These are phyloP conservation scores for Endocalyx cinctus DNA, from an alignment of 2,329 filamentous ascomycete genomes.

Conservation along the genomic window DNA sequence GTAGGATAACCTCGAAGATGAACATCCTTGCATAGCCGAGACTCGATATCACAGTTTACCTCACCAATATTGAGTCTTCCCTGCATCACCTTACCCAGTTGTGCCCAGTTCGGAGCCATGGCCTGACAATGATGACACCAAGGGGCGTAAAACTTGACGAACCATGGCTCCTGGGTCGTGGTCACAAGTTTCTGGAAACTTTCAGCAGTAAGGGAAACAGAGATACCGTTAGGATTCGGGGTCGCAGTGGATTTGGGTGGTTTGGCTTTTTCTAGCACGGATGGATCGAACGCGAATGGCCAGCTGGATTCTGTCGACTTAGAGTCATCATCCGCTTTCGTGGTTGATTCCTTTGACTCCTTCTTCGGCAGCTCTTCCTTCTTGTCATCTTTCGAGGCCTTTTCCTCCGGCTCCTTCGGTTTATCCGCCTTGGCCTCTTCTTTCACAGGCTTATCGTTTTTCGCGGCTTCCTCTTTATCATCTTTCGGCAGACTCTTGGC, in stretches of 20 bases:
- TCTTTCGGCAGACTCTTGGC: conserved; percentile 47
- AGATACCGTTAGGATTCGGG: conserved; percentile 72
- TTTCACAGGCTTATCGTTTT: conserved; percentile 14
- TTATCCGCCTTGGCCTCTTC: conserved; percentile 20
- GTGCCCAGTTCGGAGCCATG: conserved; percentile 83
- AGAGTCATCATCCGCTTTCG: conserved; percentile 11
- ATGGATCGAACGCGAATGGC: conserved; percentile 1
- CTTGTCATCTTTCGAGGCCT: conserved; percentile 16
- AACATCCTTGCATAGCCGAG: conserved; percentile 87
- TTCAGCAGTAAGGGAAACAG: conserved; percentile 72
- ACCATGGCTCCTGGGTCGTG: conserved; percentile 87
- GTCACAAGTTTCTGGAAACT: conserved; percentile 83
- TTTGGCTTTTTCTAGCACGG: conserved; percentile 25
- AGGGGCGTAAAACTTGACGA: conserved; percentile 97
- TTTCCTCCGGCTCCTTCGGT: conserved; percentile 16
- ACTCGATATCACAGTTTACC: conserved; percentile 88
- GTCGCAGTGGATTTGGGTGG: conserved; percentile 49
- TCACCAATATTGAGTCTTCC: conserved; percentile 87
- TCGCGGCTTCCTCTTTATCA: conserved; percentile 18
- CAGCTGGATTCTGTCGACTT: conserved; percentile 13
- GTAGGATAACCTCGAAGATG: conserved; percentile 78
- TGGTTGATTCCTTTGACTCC: conserved; percentile 9
- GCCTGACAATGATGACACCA: conserved; percentile 97
- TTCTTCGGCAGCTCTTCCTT: conserved; percentile 25
- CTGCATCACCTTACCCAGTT: conserved; percentile 87